A percentile compares a stretch with the other conserved stretches of the same genome.
Conservation (phyloP, 2,329 filamentous ascomycete genomes). For the Hypoxylon rubiginosum region DNA sequence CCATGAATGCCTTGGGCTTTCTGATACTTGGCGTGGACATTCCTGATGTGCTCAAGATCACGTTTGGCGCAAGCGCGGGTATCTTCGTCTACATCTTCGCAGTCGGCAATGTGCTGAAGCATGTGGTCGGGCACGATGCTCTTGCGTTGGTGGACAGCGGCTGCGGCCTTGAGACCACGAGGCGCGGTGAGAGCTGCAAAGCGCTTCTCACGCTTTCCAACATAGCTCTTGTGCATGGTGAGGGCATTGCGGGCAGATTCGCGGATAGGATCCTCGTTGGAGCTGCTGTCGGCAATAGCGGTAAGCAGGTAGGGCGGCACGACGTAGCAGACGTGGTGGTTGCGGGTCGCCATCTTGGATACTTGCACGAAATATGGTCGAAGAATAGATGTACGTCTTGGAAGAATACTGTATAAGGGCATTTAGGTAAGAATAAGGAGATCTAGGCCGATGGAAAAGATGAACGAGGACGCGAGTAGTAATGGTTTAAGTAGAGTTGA, state of each 20-base stretch:
- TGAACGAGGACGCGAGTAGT: background rate
- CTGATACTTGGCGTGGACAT: slow-evolving; percentile 52
- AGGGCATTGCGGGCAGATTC: slow-evolving; percentile 55
- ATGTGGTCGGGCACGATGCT: slow-evolving; percentile 58
- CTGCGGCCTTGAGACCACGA: slow-evolving; percentile 46
- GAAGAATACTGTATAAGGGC: slow-evolving; percentile 10
- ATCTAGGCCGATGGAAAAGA: background rate
- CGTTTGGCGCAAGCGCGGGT: slow-evolving; percentile 55
- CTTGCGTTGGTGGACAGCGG: slow-evolving; percentile 36
- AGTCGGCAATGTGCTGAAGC: slow-evolving; percentile 56
- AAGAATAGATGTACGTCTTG: slow-evolving; percentile 16
- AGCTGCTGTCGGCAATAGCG: slow-evolving; percentile 57
- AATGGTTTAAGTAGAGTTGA: background rate
- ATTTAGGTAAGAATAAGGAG: slow-evolving; percentile 13
- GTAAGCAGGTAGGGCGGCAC: slow-evolving; percentile 62
- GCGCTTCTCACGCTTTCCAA: slow-evolving; percentile 52
- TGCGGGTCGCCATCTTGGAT: slow-evolving; percentile 44
- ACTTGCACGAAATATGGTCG: slow-evolving; percentile 2
- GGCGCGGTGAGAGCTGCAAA: slow-evolving; percentile 54
- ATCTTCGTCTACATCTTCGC: slow-evolving; percentile 56
- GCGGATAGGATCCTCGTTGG: slow-evolving; percentile 55
- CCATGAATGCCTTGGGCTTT: slow-evolving; percentile 43
- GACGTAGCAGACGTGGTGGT: slow-evolving; percentile 54
- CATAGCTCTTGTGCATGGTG: slow-evolving; percentile 51
- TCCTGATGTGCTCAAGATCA: slow-evolving; percentile 57